A percentile compares a stretch with the other conserved stretches of the same genome.
Conservation (phyloP, 1,284 basidiomycete genomes). For the Thecaphora frezii region DNA sequence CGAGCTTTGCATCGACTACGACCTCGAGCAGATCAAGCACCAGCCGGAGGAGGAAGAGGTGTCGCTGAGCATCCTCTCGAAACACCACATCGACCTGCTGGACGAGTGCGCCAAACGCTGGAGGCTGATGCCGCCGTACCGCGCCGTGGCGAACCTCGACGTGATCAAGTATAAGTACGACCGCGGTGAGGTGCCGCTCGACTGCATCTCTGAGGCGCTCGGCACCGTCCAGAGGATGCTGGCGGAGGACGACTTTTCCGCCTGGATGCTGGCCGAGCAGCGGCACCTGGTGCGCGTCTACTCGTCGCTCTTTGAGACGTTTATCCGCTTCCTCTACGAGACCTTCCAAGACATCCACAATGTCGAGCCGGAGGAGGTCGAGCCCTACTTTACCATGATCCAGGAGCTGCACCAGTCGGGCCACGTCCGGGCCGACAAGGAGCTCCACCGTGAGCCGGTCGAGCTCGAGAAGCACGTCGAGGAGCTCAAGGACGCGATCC, state of each 20-base stretch:
- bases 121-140: slow-evolving; percentile 80
- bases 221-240: slow-evolving; percentile 72
- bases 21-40: slow-evolving; percentile 85
- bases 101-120: slow-evolving; percentile 85
- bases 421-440: slow-evolving; percentile 45
- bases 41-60: slow-evolving; percentile 95
- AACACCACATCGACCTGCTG: slow-evolving; percentile 77
- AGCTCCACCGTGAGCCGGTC: slow-evolving; percentile 25
- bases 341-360: slow-evolving; percentile 67
- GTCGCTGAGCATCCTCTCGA: slow-evolving; percentile 85
- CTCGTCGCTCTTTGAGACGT: slow-evolving; percentile 73
- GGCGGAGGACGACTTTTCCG: slow-evolving; percentile 66
- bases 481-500: slow-evolving; percentile 63
- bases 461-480: slow-evolving; percentile 52
- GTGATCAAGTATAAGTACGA: slow-evolving; percentile 85
- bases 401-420: slow-evolving; percentile 56
- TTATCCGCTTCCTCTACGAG: slow-evolving; percentile 82
- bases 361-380: slow-evolving; percentile 43
- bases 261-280: slow-evolving; percentile 80
- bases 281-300: slow-evolving; percentile 59
- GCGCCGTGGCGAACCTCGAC: slow-evolving; percentile 79
- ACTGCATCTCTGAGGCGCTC: slow-evolving; percentile 84
- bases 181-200: slow-evolving; percentile 84
- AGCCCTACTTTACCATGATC: slow-evolving; percentile 37
- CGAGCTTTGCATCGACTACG: slow-evolving; percentile 78